These are phyloP conservation scores for Mitragyna speciosa DNA, from an alignment of 257 asterid genomes.

Conservation along the genomic window DNA sequence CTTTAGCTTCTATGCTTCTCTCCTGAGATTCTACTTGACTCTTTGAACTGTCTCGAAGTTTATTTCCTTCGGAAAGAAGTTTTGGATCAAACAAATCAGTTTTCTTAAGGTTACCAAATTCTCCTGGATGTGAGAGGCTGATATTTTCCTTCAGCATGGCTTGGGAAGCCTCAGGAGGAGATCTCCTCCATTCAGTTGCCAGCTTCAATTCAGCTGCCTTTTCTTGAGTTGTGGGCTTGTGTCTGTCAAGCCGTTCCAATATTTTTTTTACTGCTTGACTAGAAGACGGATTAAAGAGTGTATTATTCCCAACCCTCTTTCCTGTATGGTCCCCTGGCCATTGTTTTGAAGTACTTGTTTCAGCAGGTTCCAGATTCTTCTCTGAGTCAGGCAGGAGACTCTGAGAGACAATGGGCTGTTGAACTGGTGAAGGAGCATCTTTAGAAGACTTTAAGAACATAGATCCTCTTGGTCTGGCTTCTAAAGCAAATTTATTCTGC, in stretches of 20 bases:
- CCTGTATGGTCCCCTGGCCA: conserved; percentile 31
- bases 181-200: conserved; percentile 57
- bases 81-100: conserved; percentile 30
- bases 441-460: conserved; percentile 50
- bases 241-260: conserved; percentile 69
- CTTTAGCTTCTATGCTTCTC: conserved; percentile 34
- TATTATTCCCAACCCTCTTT: conserved; percentile 30
- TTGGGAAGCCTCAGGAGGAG: conserved; percentile 38
- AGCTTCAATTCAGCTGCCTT: conserved; percentile 68
- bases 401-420: conserved; percentile 39
- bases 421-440: conserved; percentile 33
- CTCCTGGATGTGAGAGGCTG: conserved; percentile 34
- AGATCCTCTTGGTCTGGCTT: conserved; percentile 68
- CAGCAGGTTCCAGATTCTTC: conserved; percentile 46
- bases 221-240: conserved; percentile 71
- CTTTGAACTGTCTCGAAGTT: conserved; percentile 33
- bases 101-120: conserved; percentile 32
- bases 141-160: conserved; percentile 34
- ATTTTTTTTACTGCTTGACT: conserved; percentile 50
- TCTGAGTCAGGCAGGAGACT: conserved; percentile 39
- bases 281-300: conserved; percentile 33
- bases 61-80: conserved; percentile 31
- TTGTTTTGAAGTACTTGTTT: conserved; percentile 49
- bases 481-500: conserved; percentile 64
- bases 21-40: conserved; percentile 25